These are phyloP conservation scores for Scheffersomyces quercinus DNA, from an alignment of 1,139 yeast species.

Conservation along the genomic window DNA sequence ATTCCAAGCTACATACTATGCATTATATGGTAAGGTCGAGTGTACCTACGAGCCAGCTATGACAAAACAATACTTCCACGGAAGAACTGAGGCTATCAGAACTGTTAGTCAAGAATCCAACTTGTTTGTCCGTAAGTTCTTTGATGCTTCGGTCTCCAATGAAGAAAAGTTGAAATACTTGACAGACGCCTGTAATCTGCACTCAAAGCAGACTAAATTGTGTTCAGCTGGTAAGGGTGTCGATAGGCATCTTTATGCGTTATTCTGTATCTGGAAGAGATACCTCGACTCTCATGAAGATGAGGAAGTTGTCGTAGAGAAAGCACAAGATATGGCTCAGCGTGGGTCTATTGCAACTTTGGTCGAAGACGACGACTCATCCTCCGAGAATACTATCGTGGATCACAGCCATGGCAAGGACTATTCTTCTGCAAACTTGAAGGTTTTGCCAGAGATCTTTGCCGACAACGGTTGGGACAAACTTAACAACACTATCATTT, in stretches of 20 bases:
- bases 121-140: conserved; percentile 79
- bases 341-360: conserved; percentile 16
- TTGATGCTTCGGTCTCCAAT: conserved; percentile 64
- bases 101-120: conserved; percentile 82
- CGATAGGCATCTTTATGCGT: conserved; percentile 85
- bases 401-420: conserved; percentile 12
- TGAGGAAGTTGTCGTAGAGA: conserved; percentile 9
- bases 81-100: conserved; percentile 89
- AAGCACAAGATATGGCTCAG: conserved; percentile 12
- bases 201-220: conserved; percentile 64
- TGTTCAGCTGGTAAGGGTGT: conserved; percentile 82
- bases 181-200: conserved; percentile 68
- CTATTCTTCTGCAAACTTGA: conserved; percentile 17
- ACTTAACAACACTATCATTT: conserved; percentile 55
- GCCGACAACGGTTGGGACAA: conserved; percentile 72
- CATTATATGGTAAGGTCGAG: conserved; percentile 88
- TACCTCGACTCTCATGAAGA: conserved; percentile 44
- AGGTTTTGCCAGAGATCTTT: conserved; percentile 50
- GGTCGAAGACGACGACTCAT: conserved; percentile 17
- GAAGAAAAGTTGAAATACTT: conserved; percentile 61
- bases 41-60: conserved; percentile 95
- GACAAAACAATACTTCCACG: conserved; percentile 86
- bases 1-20: conserved; percentile 90
- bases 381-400: conserved; percentile 21
- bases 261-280: conserved; percentile 87